Conservation (phyloP, 1,139 yeast genomes). For the Geotrichum australiense region DNA sequence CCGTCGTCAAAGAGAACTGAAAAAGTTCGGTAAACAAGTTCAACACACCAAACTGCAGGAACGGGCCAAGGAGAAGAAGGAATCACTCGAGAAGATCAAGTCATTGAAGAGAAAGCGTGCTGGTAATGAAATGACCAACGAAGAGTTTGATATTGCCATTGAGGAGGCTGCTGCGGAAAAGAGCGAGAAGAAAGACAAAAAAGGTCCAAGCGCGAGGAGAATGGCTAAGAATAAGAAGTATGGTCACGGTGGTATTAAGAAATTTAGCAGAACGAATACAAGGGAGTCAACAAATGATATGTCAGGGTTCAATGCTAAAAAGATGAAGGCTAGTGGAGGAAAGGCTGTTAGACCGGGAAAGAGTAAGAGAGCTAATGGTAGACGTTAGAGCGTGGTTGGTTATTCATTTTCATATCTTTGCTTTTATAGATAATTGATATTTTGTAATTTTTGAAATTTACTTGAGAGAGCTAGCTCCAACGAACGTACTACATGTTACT, state of each 20-base stretch:
- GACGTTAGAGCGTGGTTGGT: too few relatives aligned
- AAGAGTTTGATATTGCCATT: slow-evolving; percentile 56
- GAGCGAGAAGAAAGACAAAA: slow-evolving; percentile 32
- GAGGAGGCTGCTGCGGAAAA: slow-evolving; percentile 74
- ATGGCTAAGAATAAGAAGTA: slow-evolving; percentile 62
- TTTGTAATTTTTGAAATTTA: too few relatives aligned
- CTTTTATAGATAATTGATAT: too few relatives aligned
- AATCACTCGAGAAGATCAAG: slow-evolving; percentile 83
- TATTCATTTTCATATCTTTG: too few relatives aligned
- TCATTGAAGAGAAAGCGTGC: slow-evolving; percentile 82
- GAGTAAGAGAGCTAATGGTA: slow-evolving; percentile 49
- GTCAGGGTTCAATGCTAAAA: slow-evolving; percentile 52
- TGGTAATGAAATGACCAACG: slow-evolving; percentile 59
- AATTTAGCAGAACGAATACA: slow-evolving; percentile 66
- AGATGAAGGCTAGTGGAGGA: slow-evolving; percentile 41
- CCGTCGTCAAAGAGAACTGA: slow-evolving; percentile 85
- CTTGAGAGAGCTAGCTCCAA: too few relatives aligned
- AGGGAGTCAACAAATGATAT: slow-evolving; percentile 68
- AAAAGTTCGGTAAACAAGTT: slow-evolving; percentile 96
- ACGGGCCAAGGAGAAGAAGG: slow-evolving; percentile 90
- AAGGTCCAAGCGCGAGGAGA: slow-evolving; percentile 54
- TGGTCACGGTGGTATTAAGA: slow-evolving; percentile 71
- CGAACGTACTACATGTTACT: too few relatives aligned
- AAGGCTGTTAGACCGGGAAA: slow-evolving; percentile 59
- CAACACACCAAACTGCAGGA: slow-evolving; percentile 90